Evolutionary conservation across 495 filamentous ascomycete genomes (phyloP), one percentile per base, ranked within the genome.

Genomic region (Penicillium turbatum): DNA sequence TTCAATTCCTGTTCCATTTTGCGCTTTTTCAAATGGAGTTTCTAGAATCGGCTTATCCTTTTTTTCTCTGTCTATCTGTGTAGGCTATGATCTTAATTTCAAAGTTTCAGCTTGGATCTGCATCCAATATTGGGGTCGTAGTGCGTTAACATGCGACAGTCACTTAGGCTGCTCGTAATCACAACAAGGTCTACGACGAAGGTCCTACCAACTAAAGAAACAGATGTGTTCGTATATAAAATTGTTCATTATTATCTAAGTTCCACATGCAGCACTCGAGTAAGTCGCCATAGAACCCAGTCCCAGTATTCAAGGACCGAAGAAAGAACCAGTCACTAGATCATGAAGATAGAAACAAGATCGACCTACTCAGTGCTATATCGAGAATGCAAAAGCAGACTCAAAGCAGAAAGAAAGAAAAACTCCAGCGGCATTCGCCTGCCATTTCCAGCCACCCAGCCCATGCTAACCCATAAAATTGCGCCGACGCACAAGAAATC

Each of bases 391-490:
- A 26, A 34, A 31, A 29, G 27, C 27, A 55, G 1, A 19, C 29
- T 11, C 17, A 29, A 19, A 48, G 21, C 29, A 50, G 16, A 56
- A 53, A 45, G 21, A 31, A 45, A 36, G 13, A 45, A 13, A 27
- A 56, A 60, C 54, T 45, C 46, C 59, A 42, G 35, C 42, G 53
- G 48, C 47, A n/a, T 50, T 51, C 19, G 49, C 42, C 62, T 16
- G 26, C 53, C 54, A 54, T 51, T 39, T 50, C 53, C 53, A 34
- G 45, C 41, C 48, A 40, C 47, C 51, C 51, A 46, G 37, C 38
- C 59, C 51, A 61, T 60, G 57, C 53, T 56, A 54, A 48, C 15
- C 54, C 47, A 17, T 26, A 34, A 24, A 49, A 53, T 51, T 42
- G 50, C 50, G 37, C 53, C 46, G 30, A 49, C 19, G 26, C 37